Evolutionary conservation across 2,329 filamentous ascomycete species (phyloP).

Genomic region (Aotearoamyces nothofagi): DNA sequence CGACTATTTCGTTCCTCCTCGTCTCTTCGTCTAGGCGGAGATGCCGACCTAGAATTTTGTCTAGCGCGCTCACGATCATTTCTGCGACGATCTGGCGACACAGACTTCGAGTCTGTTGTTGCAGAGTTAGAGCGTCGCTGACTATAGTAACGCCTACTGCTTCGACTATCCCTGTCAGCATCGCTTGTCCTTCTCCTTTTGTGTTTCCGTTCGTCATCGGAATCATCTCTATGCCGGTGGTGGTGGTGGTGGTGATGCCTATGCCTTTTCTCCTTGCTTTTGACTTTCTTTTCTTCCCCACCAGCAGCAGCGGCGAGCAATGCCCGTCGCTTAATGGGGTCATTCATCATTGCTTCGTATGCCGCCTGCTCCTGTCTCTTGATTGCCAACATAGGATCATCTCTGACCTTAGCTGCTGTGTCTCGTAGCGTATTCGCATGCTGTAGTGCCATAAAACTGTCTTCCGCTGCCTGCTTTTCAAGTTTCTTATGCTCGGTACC

Average conservation of each 20-base stretch:
- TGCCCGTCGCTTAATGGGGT: constrained; percentile 51
- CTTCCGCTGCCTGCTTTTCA: constrained; percentile 54
- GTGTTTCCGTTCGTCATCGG: constrained; percentile 24
- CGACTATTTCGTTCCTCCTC: not conserved
- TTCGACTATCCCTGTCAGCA: constrained; percentile 24
- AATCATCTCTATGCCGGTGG: constrained; percentile 17
- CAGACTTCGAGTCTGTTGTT: constrained; percentile 17
- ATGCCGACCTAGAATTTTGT: not conserved
- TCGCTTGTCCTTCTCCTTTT: constrained; percentile 25
- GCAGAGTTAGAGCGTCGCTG: constrained; percentile 27
- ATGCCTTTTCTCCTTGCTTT: constrained; percentile 28
- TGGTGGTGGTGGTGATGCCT: constrained; percentile 25
- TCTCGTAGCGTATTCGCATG: constrained; percentile 65
- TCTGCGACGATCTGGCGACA: constrained; percentile 17
- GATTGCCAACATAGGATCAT: constrained; percentile 85
- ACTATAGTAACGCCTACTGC: constrained; percentile 19
- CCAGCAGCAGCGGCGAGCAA: constrained; percentile 50
- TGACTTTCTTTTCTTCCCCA: constrained; percentile 28
- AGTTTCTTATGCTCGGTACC: constrained; percentile 68
- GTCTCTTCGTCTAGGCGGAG: not conserved
- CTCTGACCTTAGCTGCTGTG: constrained; percentile 70
- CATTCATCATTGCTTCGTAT: constrained; percentile 67
- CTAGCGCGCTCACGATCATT: not conserved
- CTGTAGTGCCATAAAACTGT: constrained; percentile 44
- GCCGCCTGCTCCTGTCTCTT: constrained; percentile 81